phyloP scores from a whole-genome alignment of 345 rosid species.

The Arabidopsis suecica region DNA sequence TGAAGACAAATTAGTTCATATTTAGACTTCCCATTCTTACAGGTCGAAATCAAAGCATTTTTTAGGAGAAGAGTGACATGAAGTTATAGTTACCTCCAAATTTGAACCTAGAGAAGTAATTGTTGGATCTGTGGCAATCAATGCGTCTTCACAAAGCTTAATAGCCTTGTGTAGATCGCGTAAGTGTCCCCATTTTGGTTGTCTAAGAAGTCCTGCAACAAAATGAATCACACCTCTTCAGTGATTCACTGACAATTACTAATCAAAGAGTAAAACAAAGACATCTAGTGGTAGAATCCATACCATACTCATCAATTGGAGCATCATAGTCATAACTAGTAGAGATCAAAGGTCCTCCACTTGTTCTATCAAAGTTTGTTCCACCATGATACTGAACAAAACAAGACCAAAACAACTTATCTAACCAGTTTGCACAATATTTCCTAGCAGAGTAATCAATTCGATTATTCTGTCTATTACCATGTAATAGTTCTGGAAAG shows the following conservation, averaged over 20 bases:
- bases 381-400: constrained; percentile 88
- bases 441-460: background rate
- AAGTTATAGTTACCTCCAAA: constrained; percentile 63
- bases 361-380: constrained; percentile 78
- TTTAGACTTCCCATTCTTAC: background rate
- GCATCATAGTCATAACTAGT: constrained; percentile 99
- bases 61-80: background rate
- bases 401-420: constrained; percentile 35
- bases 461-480: constrained; percentile 46
- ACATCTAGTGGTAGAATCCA: constrained; percentile 9
- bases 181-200: constrained; percentile 98
- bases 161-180: constrained; percentile 88
- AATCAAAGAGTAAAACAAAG: background rate
- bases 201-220: constrained; percentile 71
- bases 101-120: constrained; percentile 71
- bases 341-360: constrained; percentile 93
- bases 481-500: constrained; percentile 97
- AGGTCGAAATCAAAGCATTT: background rate
- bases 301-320: constrained; percentile 97
- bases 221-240: background rate
- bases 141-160: constrained; percentile 82
- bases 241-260: background rate
- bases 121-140: constrained; percentile 76
- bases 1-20: constrained; percentile 5
- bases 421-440: background rate